Percentiles rank a stretch among this genome's conserved stretches.
Conservation (phyloP, 768 basidiomycete species). For the Mycena floridula region DNA sequence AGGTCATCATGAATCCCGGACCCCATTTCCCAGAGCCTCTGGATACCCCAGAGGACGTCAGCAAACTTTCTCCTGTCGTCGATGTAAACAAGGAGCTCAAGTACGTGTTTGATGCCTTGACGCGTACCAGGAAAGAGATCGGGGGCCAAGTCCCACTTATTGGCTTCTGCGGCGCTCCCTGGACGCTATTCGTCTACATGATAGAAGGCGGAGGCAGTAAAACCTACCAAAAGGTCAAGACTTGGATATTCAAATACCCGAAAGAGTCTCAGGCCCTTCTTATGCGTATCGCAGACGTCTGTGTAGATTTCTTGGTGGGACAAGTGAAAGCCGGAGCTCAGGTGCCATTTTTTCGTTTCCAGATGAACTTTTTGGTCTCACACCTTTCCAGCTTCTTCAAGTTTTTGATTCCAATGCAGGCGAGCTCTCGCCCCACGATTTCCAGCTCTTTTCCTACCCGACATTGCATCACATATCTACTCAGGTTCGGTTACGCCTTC, state of each 20-base stretch:
- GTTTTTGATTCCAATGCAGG: constrained; percentile 97
- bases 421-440: constrained; percentile 87
- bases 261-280: constrained; percentile 77
- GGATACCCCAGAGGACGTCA: constrained; percentile 65
- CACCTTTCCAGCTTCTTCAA: constrained; percentile 69
- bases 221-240: constrained; percentile 85
- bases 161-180: constrained; percentile 95
- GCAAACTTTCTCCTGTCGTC: constrained; percentile 52
- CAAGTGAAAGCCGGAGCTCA: constrained; percentile 96
- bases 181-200: constrained; percentile 99
- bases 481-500: constrained; percentile 57
- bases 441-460: constrained; percentile 77
- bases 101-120: constrained; percentile 93
- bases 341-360: constrained; percentile 37
- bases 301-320: constrained; percentile 84
- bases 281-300: constrained; percentile 77
- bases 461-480: constrained; percentile 66
- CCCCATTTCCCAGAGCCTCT: constrained; percentile 89
- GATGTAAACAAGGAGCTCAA: constrained; percentile 80
- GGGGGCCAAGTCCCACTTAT: constrained; percentile 91
- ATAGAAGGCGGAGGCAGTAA: constrained; percentile 93
- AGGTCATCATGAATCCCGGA: constrained; percentile 88
- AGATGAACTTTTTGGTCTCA: neutral
- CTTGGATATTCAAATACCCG: constrained; percentile 91
- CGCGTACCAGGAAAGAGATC: constrained; percentile 70